Percentiles rank a stretch among this genome's conserved stretches.
Evolutionary conservation across 345 rosid species (phyloP).

Genomic region (Eucalyptus regnans): DNA sequence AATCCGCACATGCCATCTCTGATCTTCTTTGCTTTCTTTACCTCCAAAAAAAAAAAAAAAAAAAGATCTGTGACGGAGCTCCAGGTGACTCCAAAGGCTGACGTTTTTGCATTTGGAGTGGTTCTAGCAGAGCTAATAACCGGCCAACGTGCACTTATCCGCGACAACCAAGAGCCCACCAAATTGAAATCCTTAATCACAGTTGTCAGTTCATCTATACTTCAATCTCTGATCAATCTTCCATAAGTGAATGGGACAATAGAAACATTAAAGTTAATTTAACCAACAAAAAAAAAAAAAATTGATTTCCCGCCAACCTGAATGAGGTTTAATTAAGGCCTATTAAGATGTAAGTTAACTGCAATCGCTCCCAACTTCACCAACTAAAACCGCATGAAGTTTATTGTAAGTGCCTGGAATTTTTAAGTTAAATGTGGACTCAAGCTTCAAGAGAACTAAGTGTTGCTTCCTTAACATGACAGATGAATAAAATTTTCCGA

Average conservation of each 20-base stretch:
- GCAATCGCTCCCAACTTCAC: neutral
- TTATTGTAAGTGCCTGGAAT: neutral
- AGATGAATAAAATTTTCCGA: slow-evolving; percentile 28
- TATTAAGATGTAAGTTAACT: neutral
- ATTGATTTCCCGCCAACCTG: neutral
- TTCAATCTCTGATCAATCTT: neutral
- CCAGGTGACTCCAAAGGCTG: slow-evolving; percentile 52
- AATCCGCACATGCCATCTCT: neutral
- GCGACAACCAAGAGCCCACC: slow-evolving; percentile 30
- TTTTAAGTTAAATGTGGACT: neutral
- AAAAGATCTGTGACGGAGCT: slow-evolving; percentile 53
- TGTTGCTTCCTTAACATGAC: neutral
- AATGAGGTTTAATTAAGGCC: neutral
- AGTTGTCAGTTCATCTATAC: slow-evolving; percentile 14
- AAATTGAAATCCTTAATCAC: slow-evolving; percentile 38
- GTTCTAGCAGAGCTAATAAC: slow-evolving; percentile 60
- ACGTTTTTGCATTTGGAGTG: slow-evolving; percentile 60
- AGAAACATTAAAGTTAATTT: neutral
- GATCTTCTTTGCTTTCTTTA: neutral
- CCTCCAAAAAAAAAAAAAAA: neutral
- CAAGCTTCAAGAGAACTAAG: neutral
- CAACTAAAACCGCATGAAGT: neutral
- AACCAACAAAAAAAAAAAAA: neutral
- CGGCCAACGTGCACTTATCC: slow-evolving; percentile 43
- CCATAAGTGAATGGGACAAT: neutral